A percentile compares a stretch with the other conserved stretches of the same genome.
phyloP scores from a whole-genome alignment of 2,329 filamentous ascomycete species.

The Metarhizium sp. region DNA sequence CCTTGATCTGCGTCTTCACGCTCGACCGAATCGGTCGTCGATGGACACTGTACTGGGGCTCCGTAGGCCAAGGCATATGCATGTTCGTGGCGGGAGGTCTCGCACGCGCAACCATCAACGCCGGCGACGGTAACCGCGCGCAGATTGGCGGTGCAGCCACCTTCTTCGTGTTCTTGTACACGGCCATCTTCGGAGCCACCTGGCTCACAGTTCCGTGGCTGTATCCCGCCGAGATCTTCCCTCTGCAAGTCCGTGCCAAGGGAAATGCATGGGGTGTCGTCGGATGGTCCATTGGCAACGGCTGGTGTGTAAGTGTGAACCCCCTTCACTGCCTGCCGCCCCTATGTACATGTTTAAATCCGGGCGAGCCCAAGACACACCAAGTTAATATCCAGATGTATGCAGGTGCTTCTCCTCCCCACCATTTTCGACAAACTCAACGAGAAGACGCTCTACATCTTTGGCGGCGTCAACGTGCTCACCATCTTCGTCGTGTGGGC shows the following conservation, averaged over 20 bases:
- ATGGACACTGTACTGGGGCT: slow-evolving; percentile 62
- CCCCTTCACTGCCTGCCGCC: fast-evolving
- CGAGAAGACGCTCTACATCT: slow-evolving; percentile 67
- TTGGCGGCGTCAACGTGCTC: slow-evolving; percentile 56
- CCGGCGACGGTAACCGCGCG: slow-evolving; percentile 33
- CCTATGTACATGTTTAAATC: not conserved
- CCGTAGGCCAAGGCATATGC: slow-evolving; percentile 51
- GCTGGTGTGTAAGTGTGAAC: slow-evolving; percentile 61
- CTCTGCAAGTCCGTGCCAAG: slow-evolving; percentile 45
- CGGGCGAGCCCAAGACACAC: too few species aligned
- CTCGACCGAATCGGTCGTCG: slow-evolving; percentile 59
- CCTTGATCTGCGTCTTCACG: slow-evolving; percentile 60
- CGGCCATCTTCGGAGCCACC: slow-evolving; percentile 29
- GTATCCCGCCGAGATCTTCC: slow-evolving; percentile 54
- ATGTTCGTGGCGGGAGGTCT: slow-evolving; percentile 61
- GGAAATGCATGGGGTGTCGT: slow-evolving; percentile 50
- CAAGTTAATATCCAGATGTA: too few species aligned
- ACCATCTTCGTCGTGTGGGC: slow-evolving; percentile 64
- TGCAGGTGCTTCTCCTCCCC: slow-evolving; percentile 38
- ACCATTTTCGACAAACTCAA: slow-evolving; percentile 55
- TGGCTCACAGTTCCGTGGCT: slow-evolving; percentile 50
- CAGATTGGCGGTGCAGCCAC: slow-evolving; percentile 55
- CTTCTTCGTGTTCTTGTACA: slow-evolving; percentile 56
- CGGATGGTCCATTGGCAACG: slow-evolving; percentile 49
- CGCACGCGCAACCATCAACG: slow-evolving; percentile 38